phyloP scores from a whole-genome alignment of 2,329 filamentous ascomycete genomes.

The Periconia sp. region DNA sequence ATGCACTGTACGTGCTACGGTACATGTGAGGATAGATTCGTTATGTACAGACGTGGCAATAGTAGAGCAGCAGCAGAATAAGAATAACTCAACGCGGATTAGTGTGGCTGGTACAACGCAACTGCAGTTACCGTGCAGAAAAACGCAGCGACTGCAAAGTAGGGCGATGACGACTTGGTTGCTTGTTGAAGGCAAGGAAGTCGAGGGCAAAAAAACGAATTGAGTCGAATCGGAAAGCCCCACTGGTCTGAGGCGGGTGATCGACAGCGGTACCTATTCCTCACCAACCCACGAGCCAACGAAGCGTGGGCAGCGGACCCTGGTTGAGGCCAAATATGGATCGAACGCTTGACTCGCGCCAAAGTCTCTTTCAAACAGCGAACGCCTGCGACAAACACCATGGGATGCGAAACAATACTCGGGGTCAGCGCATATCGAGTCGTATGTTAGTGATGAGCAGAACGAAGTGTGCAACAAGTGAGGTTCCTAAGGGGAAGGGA shows the following conservation, averaged over 20 bases:
- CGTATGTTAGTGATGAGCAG: too few relatives aligned
- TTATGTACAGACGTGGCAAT: not conserved
- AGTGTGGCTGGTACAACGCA: not conserved
- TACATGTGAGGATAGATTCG: not conserved
- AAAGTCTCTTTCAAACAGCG: constrained; percentile 24
- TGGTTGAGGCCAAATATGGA: constrained; percentile 1
- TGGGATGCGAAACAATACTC: not conserved
- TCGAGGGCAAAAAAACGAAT: not conserved
- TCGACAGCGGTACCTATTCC: constrained; percentile 21
- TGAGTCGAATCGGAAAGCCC: not conserved
- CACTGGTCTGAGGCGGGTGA: constrained; percentile 22
- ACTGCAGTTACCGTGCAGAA: not conserved
- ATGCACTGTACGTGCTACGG: too few relatives aligned
- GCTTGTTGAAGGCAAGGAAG: too few relatives aligned
- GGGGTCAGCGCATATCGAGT: not conserved
- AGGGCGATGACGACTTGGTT: not conserved
- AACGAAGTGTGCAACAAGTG: too few relatives aligned
- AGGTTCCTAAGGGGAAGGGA: too few relatives aligned
- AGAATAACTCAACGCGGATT: not conserved
- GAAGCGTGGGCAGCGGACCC: constrained; percentile 9
- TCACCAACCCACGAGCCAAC: constrained; percentile 9
- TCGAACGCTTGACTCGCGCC: constrained; percentile 16
- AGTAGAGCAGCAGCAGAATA: too few relatives aligned
- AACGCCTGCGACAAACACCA: constrained; percentile 5
- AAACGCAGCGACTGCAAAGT: not conserved